These are phyloP conservation scores for Kingdonia uniflora DNA, from an alignment of 164 flowering plant genomes.

Conservation along the genomic window DNA sequence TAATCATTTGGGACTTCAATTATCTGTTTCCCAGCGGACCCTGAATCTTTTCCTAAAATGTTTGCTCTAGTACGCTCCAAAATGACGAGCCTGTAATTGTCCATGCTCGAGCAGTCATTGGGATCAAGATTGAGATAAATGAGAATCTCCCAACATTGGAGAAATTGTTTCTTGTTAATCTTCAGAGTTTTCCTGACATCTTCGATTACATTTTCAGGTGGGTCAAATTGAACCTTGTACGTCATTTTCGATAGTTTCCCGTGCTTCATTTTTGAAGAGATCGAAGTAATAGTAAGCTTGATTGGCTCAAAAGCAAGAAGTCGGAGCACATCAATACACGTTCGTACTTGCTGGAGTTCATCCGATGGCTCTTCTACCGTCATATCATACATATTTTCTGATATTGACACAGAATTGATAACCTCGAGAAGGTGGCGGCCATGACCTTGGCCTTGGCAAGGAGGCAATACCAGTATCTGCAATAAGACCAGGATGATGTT, in stretches of 20 bases:
- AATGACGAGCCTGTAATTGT: slow-evolving; percentile 44
- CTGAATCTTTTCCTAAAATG: slow-evolving; percentile 68
- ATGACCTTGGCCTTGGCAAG: slow-evolving; percentile 74
- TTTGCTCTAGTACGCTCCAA: slow-evolving; percentile 44
- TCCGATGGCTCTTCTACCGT: slow-evolving; percentile 88
- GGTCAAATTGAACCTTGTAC: slow-evolving; percentile 26
- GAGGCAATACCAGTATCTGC: slow-evolving; percentile 87
- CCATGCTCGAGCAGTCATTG: slow-evolving; percentile 34
- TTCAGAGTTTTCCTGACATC: slow-evolving; percentile 53
- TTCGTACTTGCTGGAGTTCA: slow-evolving; percentile 67
- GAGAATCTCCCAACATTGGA: slow-evolving; percentile 89
- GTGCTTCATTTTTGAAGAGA: slow-evolving; percentile 26
- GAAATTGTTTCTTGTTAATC: slow-evolving; percentile 82
- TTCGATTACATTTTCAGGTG: slow-evolving; percentile 42
- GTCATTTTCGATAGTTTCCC: slow-evolving; percentile 48
- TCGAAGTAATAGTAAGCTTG: slow-evolving; percentile 10
- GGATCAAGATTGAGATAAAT: slow-evolving; percentile 61
- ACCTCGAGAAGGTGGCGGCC: slow-evolving; percentile 62
- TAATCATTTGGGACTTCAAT: slow-evolving; percentile 56
- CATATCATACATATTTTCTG: slow-evolving; percentile 66
- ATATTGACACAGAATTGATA: slow-evolving; percentile 50
- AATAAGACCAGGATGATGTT: slow-evolving; percentile 5
- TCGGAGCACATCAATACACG: slow-evolving; percentile 53
- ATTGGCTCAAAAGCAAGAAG: slow-evolving; percentile 32
- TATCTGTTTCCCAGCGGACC: slow-evolving; percentile 44